Evolutionary conservation across 2,329 filamentous ascomycete genomes (phyloP).

Genomic region (Elsinoe australis): DNA sequence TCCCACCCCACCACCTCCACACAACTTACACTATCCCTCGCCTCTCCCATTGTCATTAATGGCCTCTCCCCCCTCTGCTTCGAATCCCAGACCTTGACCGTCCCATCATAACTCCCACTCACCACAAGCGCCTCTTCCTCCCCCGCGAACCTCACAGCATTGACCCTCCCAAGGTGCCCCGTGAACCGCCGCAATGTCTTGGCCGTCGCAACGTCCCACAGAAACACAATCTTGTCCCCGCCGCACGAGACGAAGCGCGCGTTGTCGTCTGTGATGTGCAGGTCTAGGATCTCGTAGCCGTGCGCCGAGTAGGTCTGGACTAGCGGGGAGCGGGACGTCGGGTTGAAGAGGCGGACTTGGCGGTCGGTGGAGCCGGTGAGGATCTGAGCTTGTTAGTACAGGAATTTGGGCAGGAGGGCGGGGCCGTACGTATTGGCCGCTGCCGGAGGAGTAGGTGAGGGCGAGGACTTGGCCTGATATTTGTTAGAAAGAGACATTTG

Average conservation of each 20-base stretch:
- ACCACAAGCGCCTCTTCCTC: slow-evolving; percentile 65
- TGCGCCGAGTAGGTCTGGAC: slow-evolving; percentile 87
- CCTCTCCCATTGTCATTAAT: slow-evolving; percentile 65
- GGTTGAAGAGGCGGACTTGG: slow-evolving; percentile 78
- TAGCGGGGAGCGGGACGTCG: slow-evolving; percentile 45
- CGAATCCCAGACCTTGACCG: slow-evolving; percentile 67
- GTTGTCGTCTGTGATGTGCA: slow-evolving; percentile 68
- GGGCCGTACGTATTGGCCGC: slow-evolving; percentile 38
- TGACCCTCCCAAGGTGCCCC: slow-evolving; percentile 60
- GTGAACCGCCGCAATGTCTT: slow-evolving; percentile 68
- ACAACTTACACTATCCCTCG: slow-evolving; percentile 57
- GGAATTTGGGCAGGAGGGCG: background rate
- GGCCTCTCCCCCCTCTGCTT: slow-evolving; percentile 51
- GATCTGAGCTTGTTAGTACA: slow-evolving; percentile 35
- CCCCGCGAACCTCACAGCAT: slow-evolving; percentile 71
- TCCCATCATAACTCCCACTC: slow-evolving; percentile 66
- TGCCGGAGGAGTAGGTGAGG: slow-evolving; percentile 43
- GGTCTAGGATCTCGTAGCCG: slow-evolving; percentile 82
- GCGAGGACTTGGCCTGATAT: slow-evolving; percentile 40
- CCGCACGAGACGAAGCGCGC: slow-evolving; percentile 78
- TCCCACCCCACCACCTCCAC: slow-evolving; percentile 38
- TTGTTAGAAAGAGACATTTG: background rate
- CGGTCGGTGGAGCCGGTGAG: slow-evolving; percentile 83
- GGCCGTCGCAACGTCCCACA: slow-evolving; percentile 86
- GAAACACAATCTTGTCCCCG: slow-evolving; percentile 82